Evolutionary conservation across 352 stramenopile species (phyloP).

Genomic region (Pythium brachiatum): DNA sequence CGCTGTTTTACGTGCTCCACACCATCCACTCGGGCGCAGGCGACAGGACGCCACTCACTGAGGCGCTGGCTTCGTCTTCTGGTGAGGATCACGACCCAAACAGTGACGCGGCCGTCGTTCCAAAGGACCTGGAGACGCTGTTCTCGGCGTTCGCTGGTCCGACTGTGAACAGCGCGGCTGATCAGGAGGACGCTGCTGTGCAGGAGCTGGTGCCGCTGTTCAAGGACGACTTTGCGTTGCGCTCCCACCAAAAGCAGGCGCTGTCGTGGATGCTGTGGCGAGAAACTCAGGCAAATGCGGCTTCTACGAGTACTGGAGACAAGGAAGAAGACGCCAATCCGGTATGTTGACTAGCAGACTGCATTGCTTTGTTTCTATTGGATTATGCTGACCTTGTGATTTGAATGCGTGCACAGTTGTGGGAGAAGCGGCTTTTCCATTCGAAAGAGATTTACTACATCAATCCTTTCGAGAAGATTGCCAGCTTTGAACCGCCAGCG

Average conservation of each 20-base stretch:
- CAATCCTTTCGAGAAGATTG: slow-evolving; percentile 80
- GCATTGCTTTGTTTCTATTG: slow-evolving; percentile 1
- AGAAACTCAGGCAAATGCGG: slow-evolving; percentile 38
- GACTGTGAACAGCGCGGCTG: slow-evolving; percentile 21
- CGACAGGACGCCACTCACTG: slow-evolving; percentile 9
- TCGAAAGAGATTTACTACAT: slow-evolving; percentile 64
- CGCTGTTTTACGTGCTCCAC: slow-evolving; percentile 60
- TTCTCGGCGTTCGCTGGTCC: slow-evolving; percentile 62
- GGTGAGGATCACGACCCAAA: neutral
- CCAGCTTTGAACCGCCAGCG: slow-evolving; percentile 53
- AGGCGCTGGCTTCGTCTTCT: slow-evolving; percentile 1
- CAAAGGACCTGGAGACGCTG: slow-evolving; percentile 53
- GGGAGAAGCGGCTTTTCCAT: slow-evolving; percentile 59
- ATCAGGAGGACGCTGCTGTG: slow-evolving; percentile 27
- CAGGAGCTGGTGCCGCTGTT: slow-evolving; percentile 45
- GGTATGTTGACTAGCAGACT: slow-evolving; percentile 8
- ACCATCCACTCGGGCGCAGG: slow-evolving; percentile 22
- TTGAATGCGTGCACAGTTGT: slow-evolving; percentile 41
- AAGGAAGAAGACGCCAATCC: slow-evolving; percentile 21
- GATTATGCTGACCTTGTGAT: neutral
- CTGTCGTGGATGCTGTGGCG: slow-evolving; percentile 87
- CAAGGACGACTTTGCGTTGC: slow-evolving; percentile 56
- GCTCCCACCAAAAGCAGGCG: slow-evolving; percentile 80
- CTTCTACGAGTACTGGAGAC: slow-evolving; percentile 4
- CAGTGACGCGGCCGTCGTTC: slow-evolving; percentile 26